Conservation (phyloP, 345 rosid species). For the Iberis pinnata region DNA sequence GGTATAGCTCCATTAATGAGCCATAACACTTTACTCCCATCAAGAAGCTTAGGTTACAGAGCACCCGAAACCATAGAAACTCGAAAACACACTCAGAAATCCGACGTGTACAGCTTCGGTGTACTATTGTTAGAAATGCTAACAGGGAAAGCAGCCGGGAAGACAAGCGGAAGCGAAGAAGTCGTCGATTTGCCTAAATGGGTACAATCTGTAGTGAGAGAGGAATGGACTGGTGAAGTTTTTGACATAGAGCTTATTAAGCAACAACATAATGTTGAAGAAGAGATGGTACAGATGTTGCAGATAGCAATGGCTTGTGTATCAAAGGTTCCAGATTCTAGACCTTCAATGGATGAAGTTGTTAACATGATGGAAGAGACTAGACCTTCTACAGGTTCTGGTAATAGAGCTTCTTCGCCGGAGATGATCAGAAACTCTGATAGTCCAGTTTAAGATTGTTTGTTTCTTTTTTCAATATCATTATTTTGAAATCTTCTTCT, state of each 20-base stretch:
- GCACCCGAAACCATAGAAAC: conserved; percentile 73
- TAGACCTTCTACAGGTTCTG: conserved; percentile 36
- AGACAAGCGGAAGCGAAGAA: conserved; percentile 50
- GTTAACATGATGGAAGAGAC: conserved; percentile 74
- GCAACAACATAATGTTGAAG: conserved; percentile 53
- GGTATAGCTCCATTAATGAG: conserved; percentile 60
- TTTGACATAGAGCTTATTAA: conserved; percentile 71
- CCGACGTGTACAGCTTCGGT: conserved; percentile 80
- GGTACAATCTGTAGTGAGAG: conserved; percentile 85
- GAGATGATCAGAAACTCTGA: conserved; percentile 39
- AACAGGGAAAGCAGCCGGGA: conserved; percentile 62
- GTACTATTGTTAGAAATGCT: conserved; percentile 78
- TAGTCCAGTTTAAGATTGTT: conserved; percentile 28
- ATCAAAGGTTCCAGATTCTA: conserved; percentile 50
- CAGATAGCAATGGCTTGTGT: conserved; percentile 90
- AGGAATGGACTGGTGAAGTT: conserved; percentile 94
- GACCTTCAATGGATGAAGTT: conserved; percentile 75
- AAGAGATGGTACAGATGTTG: conserved; percentile 92
- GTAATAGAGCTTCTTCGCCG: conserved; percentile 47
- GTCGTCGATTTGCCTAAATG: conserved; percentile 74
- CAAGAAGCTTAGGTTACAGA: conserved; percentile 64
- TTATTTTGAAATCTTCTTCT: neutral
- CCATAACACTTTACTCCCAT: conserved; percentile 40
- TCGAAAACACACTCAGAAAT: conserved; percentile 47
- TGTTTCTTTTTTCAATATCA: neutral